These are phyloP conservation scores for Ambrosia artemisiifolia DNA, from an alignment of 129 eudicot genomes.

Conservation along the genomic window DNA sequence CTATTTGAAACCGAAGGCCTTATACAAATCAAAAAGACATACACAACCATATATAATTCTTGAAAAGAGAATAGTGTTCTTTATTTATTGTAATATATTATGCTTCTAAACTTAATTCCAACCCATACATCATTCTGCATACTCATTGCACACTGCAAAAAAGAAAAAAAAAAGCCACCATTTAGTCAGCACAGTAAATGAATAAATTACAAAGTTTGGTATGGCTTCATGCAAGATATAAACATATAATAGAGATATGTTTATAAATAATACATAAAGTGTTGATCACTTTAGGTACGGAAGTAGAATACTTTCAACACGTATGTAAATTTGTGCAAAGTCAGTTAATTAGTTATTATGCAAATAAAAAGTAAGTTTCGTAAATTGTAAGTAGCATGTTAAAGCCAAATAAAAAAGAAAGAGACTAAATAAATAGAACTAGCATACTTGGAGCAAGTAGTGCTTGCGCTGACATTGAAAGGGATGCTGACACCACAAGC, in stretches of 20 bases:
- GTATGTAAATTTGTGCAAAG: no score
- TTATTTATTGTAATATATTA: no score
- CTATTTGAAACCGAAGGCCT: background rate
- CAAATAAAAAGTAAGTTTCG: no score
- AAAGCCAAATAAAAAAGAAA: background rate
- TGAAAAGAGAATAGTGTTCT: background rate
- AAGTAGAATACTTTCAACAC: no score
- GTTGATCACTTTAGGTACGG: no score
- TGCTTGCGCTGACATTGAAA: constrained; percentile 36
- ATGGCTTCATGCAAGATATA: background rate
- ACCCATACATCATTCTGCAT: background rate
- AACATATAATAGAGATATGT: no score
- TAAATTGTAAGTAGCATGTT: no score
- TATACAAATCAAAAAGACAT: background rate
- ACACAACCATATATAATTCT: no score
- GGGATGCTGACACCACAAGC: constrained; percentile 37
- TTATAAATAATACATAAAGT: no score
- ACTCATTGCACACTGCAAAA: background rate
- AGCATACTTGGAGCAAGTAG: constrained; percentile 33
- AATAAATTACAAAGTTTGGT: background rate
- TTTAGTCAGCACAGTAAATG: no score
- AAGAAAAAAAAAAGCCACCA: no score
- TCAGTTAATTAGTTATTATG: no score
- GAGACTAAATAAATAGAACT: background rate
- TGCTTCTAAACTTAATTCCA: background rate